Evolutionary conservation across 257 asterid species (phyloP), one percentile per base, ranked within the genome.

Genomic region (Capsicum baccatum): DNA sequence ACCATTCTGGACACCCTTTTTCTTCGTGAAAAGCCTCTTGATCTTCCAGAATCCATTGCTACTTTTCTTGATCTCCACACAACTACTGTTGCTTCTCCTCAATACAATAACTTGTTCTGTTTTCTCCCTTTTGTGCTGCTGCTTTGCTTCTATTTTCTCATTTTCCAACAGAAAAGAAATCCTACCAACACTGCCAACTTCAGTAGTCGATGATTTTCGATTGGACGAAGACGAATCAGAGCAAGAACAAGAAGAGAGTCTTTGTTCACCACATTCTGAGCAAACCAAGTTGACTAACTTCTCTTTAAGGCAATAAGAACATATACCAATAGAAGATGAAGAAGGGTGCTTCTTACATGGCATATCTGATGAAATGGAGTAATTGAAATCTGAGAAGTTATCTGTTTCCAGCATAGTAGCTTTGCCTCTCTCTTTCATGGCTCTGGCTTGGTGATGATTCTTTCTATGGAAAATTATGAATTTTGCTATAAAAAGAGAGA

Each of bases 261-360:
- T 86, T 87, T 96, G 97, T 80, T 96, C 99, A 52, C 99, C 99
- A 79, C 99, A 96, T 35, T 96, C 99, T 0, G 98, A 90, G 88
- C 99, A 96, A 6, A 96, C 92, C 52, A 96, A 62, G 7, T 92
- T 89, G 19, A 92, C 90, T n/a, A 96, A 89, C 86, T 91, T 85
- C 14, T 96, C 99, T 84, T 92, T 94, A 5, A 96, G 88, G 42
- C 99, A 96, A 88, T 81, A 37, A 37, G 99, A 90, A 82, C 99
- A 96, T 21, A 96, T 89, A 3, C 99, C 99, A 9, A 90, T 90
- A 5, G 95, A 84, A 5, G 94, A 84, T 0, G 94, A 88, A 52
- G 81, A 88, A 0, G 98, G 99, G 85, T 96, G 99, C 79, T 93
- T 96, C 71, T 81, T 84, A 89, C 99, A 96, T 2, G 95, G 92